Conservation (phyloP, 169 alveolate genomes). For the Perkinsus olseni region DNA sequence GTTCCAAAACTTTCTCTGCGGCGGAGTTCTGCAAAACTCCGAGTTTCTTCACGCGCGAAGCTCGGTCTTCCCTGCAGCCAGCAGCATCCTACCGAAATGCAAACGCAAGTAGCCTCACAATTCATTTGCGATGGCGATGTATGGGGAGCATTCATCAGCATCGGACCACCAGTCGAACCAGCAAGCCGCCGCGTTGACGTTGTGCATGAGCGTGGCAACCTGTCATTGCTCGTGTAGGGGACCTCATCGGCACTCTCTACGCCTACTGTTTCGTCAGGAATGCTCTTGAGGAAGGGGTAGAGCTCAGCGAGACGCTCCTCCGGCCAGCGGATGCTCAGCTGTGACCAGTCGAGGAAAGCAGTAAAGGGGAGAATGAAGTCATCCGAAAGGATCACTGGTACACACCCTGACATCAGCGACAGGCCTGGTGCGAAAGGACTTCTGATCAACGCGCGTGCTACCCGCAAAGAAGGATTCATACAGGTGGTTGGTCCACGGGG, state of each 20-base stretch:
- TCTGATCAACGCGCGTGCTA: neutral
- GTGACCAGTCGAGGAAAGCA: neutral
- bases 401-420: neutral
- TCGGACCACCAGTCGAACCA: neutral
- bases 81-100: neutral
- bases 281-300: neutral
- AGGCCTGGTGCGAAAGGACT: neutral
- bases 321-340: neutral
- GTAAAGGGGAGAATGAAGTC: neutral
- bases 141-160: neutral
- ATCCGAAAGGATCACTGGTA: neutral
- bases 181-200: neutral
- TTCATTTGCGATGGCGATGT: neutral
- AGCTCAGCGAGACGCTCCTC: neutral
- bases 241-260: neutral
- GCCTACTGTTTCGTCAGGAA: neutral
- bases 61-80: neutral
- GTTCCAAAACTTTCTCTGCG: neutral
- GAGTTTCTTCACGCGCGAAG: neutral
- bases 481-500: constrained; percentile 10
- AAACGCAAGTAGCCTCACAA: neutral
- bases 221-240: neutral
- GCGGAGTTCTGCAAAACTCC: neutral
- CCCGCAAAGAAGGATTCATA: neutral
- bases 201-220: neutral